These are phyloP conservation scores for Spergularia marina DNA, from an alignment of 148 eudicot genomes.

Conservation along the genomic window DNA sequence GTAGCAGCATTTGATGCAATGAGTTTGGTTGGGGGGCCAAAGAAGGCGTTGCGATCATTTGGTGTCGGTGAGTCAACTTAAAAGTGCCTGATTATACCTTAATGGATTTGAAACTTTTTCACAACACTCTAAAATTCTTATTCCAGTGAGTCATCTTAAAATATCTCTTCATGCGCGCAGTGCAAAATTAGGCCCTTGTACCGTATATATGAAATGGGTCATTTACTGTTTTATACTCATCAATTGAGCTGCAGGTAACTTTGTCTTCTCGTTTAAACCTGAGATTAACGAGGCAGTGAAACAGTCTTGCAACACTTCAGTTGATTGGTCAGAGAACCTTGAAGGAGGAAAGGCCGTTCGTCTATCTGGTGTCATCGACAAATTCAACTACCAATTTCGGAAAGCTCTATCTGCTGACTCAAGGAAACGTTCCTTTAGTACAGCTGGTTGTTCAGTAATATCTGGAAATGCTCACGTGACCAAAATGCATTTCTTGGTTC, in stretches of 20 bases:
- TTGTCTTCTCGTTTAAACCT: slow-evolving; percentile 83
- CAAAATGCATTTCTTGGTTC: slow-evolving; percentile 74
- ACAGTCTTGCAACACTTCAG: slow-evolving; percentile 37
- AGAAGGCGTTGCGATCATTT: slow-evolving; percentile 76
- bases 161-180: neutral
- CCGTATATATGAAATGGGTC: neutral
- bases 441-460: slow-evolving; percentile 55
- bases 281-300: slow-evolving; percentile 34
- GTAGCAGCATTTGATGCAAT: slow-evolving; percentile 81
- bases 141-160: neutral
- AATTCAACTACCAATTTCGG: slow-evolving; percentile 76
- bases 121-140: neutral
- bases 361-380: slow-evolving; percentile 83
- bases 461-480: slow-evolving; percentile 48
- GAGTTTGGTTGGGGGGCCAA: slow-evolving; percentile 62
- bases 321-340: slow-evolving; percentile 80
- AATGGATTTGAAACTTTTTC: neutral
- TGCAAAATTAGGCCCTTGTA: neutral
- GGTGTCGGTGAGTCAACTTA: slow-evolving; percentile 53
- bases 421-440: slow-evolving; percentile 57
- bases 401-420: slow-evolving; percentile 64
- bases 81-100: neutral
- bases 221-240: neutral
- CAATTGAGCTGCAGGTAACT: slow-evolving; percentile 63
- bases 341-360: slow-evolving; percentile 83